Conservation (phyloP, 495 filamentous ascomycete genomes). For the Thozetella sp. region DNA sequence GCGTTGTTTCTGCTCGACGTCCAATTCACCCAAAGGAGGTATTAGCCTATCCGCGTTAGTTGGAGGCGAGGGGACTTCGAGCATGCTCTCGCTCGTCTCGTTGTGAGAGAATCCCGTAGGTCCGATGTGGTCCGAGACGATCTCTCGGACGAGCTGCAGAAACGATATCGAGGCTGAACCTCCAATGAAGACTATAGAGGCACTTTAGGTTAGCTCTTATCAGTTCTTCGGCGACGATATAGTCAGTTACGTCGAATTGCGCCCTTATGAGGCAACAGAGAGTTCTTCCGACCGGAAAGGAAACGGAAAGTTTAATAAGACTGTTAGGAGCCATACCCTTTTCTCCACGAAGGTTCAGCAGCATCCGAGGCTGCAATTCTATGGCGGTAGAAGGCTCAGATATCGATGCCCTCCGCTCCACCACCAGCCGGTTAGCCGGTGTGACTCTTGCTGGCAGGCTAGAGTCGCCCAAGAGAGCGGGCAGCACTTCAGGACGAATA, state of each 20-base stretch:
- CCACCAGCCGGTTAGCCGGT: not conserved
- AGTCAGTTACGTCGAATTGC: not conserved
- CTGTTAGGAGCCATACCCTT: not conserved
- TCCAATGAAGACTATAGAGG: slow-evolving; percentile 13
- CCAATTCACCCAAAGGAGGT: not conserved
- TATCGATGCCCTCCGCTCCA: not conserved
- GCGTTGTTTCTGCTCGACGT: not conserved
- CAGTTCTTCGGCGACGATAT: not conserved
- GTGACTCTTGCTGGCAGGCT: not conserved
- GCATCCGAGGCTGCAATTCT: slow-evolving; percentile 5
- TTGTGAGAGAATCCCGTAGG: slow-evolving; percentile 13
- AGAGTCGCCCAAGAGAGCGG: not conserved
- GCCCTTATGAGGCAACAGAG: no score
- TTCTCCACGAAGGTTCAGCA: slow-evolving; percentile 8
- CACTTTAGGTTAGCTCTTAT: not conserved
- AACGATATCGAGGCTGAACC: slow-evolving; percentile 13
- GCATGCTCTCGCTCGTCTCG: slow-evolving; percentile 9
- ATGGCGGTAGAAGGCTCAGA: not conserved
- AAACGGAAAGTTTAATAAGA: not conserved
- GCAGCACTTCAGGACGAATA: not conserved
- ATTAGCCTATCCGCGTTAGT: not conserved
- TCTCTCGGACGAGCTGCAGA: slow-evolving; percentile 12
- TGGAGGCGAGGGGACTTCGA: slow-evolving; percentile 7
- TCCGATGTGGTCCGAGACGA: slow-evolving; percentile 11
- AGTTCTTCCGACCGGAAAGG: no score